Base-by-base conservation (phyloP, 2,329 filamentous ascomycete species). In the Phyllosticta ampelicida region DNA sequence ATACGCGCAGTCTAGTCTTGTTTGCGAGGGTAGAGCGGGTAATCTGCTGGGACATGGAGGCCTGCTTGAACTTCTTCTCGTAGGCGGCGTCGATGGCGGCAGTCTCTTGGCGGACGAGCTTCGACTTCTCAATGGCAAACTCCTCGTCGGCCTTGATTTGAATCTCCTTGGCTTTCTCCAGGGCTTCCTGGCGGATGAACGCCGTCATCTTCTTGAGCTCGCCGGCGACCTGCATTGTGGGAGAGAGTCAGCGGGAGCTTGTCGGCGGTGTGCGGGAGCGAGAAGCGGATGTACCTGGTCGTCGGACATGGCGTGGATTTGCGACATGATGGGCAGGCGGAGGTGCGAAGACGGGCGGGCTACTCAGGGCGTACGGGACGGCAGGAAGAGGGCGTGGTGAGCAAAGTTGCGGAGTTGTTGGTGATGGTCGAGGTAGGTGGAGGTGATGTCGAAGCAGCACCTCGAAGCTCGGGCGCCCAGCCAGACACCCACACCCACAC, bases 191-290 rank as follows among this genome's bases (percentile, higher is more conserved):
- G 75, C 90, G 89, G 85, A 99, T 99, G 84, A 99, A 99, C 72
- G 91, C 92, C 61, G 94, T 97, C 94, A 99, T 99, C 84, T 99
- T 99, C 82, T 89, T 91, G 77, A 99, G 89, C 85, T 99, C 94
- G 77, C 89, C 86, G 77, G 89, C 86, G 82, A 99, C 94, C 90
- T 97, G 73, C 55, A 60, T 60, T 54, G 51, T 55, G 29, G 54
- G 51, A 48, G 21, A n/a, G 58, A 60, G 62, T 61, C 62, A 64
- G 58, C 59, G 53, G 61, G 64, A 69, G 67, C 62, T 26, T 62
- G 65, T 60, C 60, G 60, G 53, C 51, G 44, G 52, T 11, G 21
- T 61, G 61, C 58, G 60, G 51, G 59, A 54, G 61, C 56, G 64
- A 60, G 60, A 60, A 60, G 57, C 62, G 50, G 61, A 54, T 73